Base-by-base conservation (phyloP, 768 basidiomycete species). In the Phylloporus scabripes region DNA sequence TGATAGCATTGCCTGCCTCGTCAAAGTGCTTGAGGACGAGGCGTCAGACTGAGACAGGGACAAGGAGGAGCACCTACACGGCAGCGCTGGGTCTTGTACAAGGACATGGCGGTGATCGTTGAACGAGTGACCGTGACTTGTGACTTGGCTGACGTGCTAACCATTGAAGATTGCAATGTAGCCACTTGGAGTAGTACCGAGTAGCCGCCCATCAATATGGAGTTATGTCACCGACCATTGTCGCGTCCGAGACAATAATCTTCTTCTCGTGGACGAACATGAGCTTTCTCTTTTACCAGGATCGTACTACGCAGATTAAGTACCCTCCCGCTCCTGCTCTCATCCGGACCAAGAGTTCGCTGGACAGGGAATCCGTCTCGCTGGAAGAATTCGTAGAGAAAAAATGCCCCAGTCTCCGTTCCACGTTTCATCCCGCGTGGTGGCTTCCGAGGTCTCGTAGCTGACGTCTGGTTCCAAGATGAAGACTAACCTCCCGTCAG, bases 51-150 rank as follows among this genome's bases (percentile, higher is more conserved):
- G 18, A 6, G 26, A 34, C 14, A 52, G 46, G 44, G 31, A 23
- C 6, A 58, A 39, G 59, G 45, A 11, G 29, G 49, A 36, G 15
- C 8, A 62, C 74, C 37, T 61, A 76, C 77, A 24, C 77, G 76
- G 62, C 77, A 78, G 26, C 70, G 70, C 50, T 72, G 65, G 37
- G 67, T 74, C 61, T 78, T 78, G 63, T 70, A 75, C 39, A 63
- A 39, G 31, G 65, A 69, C 65, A 67, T 67, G 43, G 36, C 50
- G 48, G 52, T 51, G 3, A 24, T 41, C 21, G 33, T 37, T 45
- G 24, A 44, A 36, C 28, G 29, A 37, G 23, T 21, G 60, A 64
- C 51, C 3, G 60, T 56, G 57, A 56, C 52, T n/a, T 3, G 60
- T 57, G 54, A 60, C 53, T 20, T 47, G 34, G 21, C n/a, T 32